phyloP scores from a whole-genome alignment of 2,329 filamentous ascomycete genomes.

The Penicillium sp. region DNA sequence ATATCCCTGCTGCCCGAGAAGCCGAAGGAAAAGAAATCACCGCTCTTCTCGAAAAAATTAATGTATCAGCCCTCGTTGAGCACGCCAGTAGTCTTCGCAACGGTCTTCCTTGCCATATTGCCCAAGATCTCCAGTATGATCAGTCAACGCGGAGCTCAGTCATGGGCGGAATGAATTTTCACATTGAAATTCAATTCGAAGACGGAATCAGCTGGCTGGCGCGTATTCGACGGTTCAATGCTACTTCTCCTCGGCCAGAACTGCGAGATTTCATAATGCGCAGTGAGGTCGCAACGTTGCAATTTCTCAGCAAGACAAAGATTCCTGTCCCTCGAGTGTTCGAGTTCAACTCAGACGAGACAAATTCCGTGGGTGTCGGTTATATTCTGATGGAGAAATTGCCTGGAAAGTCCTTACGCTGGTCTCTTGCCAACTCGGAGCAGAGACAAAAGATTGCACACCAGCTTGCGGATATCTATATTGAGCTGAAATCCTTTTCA shows the following conservation, averaged over 20 bases:
- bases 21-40: conserved; percentile 36
- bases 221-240: conserved; percentile 40
- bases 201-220: conserved; percentile 43
- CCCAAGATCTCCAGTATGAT: conserved; percentile 35
- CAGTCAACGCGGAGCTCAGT: conserved; percentile 31
- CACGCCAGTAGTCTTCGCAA: conserved; percentile 34
- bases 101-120: conserved; percentile 35
- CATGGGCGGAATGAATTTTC: conserved; percentile 46
- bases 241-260: conserved; percentile 36
- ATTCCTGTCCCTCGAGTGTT: conserved; percentile 38
- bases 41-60: conserved; percentile 32
- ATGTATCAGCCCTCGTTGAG: conserved; percentile 34
- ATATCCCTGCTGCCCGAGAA: conserved; percentile 30
- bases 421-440: conserved; percentile 28
- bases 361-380: conserved; percentile 36
- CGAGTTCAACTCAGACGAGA: conserved; percentile 33
- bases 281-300: conserved; percentile 42
- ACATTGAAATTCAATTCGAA: conserved; percentile 41
- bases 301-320: conserved; percentile 34
- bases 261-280: conserved; percentile 29
- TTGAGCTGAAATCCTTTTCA: conserved; percentile 37
- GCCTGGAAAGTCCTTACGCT: conserved; percentile 36
- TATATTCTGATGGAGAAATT: conserved; percentile 45
- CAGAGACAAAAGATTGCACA: conserved; percentile 36
- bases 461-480: conserved; percentile 38